These are phyloP conservation scores for Aspergillus ochraceoroseus DNA, from an alignment of 2,329 filamentous ascomycete species.

Conservation along the genomic window DNA sequence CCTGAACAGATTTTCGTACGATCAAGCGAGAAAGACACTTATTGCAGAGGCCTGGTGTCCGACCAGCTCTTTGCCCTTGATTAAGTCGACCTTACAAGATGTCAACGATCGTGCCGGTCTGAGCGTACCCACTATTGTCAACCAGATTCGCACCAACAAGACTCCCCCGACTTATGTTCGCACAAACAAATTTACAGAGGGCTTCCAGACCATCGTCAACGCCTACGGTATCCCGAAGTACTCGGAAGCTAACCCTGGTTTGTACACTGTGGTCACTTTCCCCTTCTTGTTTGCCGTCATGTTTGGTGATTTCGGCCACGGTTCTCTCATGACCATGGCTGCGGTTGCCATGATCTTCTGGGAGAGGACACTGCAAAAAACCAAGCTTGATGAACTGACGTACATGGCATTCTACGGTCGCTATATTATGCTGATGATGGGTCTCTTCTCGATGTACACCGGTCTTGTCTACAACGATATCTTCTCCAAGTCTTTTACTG, in stretches of 20 bases:
- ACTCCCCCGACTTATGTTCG: slow-evolving; percentile 95
- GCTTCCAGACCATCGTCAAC: slow-evolving; percentile 98
- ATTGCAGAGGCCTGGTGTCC: slow-evolving; percentile 98
- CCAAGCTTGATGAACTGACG: slow-evolving; percentile 95
- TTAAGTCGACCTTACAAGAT: slow-evolving; percentile 90
- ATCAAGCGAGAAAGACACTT: slow-evolving; percentile 87
- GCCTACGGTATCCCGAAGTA: slow-evolving; percentile 98
- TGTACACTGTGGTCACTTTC: slow-evolving; percentile 94
- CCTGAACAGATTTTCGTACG: slow-evolving; percentile 93
- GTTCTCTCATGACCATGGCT: slow-evolving; percentile 77
- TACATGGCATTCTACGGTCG: slow-evolving; percentile 98
- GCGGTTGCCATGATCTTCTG: slow-evolving; percentile 93
- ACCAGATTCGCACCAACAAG: slow-evolving; percentile 95
- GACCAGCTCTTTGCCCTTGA: slow-evolving; percentile 79
- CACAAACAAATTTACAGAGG: slow-evolving; percentile 97
- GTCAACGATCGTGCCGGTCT: slow-evolving; percentile 93
- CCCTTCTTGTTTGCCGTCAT: slow-evolving; percentile 99
- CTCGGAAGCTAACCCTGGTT: slow-evolving; percentile 90
- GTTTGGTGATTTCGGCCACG: slow-evolving; percentile 98
- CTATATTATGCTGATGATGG: slow-evolving; percentile 98
- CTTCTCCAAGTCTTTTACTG: slow-evolving; percentile 86
- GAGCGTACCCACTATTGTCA: slow-evolving; percentile 97
- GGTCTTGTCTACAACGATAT: slow-evolving; percentile 96
- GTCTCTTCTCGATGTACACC: slow-evolving; percentile 92
- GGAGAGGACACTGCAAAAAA: slow-evolving; percentile 73